Evolutionary conservation across 192 early-diverging fungal species (phyloP).

Genomic region (Coemansia sp.): DNA sequence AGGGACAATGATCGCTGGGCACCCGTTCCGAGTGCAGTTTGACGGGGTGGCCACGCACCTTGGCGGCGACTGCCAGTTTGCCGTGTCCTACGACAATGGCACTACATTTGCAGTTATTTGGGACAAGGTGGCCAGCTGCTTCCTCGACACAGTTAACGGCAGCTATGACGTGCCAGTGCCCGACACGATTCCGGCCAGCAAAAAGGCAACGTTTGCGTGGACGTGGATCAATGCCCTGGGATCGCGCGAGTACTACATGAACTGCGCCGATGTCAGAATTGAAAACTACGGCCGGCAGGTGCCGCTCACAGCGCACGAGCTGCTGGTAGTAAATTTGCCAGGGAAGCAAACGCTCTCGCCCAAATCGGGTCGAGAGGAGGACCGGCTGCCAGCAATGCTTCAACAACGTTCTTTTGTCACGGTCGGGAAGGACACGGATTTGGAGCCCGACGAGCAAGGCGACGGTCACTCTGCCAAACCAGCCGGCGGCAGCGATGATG

Average conservation of each 20-base stretch:
- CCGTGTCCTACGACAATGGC: slow-evolving; percentile 59
- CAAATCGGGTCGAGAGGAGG: slow-evolving; percentile 32
- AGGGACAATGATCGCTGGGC: slow-evolving; percentile 48
- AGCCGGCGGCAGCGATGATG: neutral
- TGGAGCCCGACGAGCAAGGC: slow-evolving; percentile 7
- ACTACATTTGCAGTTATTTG: slow-evolving; percentile 59
- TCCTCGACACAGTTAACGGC: slow-evolving; percentile 39
- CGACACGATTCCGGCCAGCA: slow-evolving; percentile 49
- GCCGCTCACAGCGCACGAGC: slow-evolving; percentile 42
- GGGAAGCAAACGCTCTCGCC: slow-evolving; percentile 29
- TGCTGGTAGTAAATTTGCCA: slow-evolving; percentile 47
- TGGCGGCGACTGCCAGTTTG: slow-evolving; percentile 69
- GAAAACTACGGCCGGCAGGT: slow-evolving; percentile 44
- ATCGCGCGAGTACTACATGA: slow-evolving; percentile 64
- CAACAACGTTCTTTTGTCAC: slow-evolving; percentile 41
- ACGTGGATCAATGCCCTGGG: slow-evolving; percentile 63
- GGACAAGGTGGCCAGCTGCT: slow-evolving; percentile 48
- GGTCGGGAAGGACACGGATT: slow-evolving; percentile 27
- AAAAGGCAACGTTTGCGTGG: slow-evolving; percentile 58
- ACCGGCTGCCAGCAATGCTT: slow-evolving; percentile 26
- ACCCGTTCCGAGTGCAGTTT: slow-evolving; percentile 49
- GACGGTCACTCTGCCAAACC: neutral
- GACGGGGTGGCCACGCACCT: slow-evolving; percentile 54
- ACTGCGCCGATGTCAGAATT: slow-evolving; percentile 62
- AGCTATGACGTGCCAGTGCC: slow-evolving; percentile 57